Evolutionary conservation across 805 yeast genomes (phyloP), one percentile per base, ranked within the genome.

Genomic region (Sugiyamaella americana): DNA sequence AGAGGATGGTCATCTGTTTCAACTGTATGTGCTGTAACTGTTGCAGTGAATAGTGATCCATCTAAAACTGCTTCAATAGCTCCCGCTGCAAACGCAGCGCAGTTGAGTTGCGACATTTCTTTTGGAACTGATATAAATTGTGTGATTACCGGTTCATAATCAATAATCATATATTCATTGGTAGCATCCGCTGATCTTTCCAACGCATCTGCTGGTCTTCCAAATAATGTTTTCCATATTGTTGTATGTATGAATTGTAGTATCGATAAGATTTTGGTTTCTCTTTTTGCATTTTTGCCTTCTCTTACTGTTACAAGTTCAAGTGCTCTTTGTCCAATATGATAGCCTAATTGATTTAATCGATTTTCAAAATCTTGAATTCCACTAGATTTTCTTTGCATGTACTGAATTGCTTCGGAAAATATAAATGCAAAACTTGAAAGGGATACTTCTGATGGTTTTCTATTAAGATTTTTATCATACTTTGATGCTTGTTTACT

Each of bases 61-160:
- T 84, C 93, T 48, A 87, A 67, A 1, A 87, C 80, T 0, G 94
- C 95, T 61, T 87, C 95, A 36, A 87, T 73, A 13, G 87, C 74
- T 0, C 96, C 96, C 0, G 95, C 95, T 1, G 82, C 77, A 59
- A 84, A 85, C 0, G 95, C 89, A 13, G 83, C 80, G 58, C 93
- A 84, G 59, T 84, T 85, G 57, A 87, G 71, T 51, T 80, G 80
- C 8, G 84, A 80, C 59, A 82, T 79, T 53, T 87, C 95, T 54
- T 76, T 78, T 1, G 96, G 96, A 3, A 84, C 81, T 24, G 85
- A 78, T 8, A 87, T 78, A 59, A 73, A 87, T 55, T 76, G 77
- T n/a, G 85, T 73, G 35, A 87, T 70, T 40, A 84, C 56, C 4
- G 96, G 96, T 11, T 71, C 62, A 56, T 81, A 78, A 61, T 87